These are phyloP conservation scores for Speleostelium caveatum DNA, from an alignment of 78 protist species.

Conservation along the genomic window DNA sequence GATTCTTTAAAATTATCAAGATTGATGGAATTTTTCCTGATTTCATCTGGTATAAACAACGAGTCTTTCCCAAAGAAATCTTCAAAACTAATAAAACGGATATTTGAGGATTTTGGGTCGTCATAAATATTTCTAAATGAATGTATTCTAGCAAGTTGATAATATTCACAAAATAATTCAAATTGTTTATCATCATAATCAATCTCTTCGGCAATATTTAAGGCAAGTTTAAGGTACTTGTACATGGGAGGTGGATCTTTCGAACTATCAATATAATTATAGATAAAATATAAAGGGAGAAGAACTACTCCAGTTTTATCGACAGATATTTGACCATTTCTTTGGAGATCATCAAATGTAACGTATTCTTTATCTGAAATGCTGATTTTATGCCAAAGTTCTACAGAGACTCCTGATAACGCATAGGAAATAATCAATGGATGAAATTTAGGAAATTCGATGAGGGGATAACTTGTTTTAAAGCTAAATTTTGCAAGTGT, in stretches of 20 bases:
- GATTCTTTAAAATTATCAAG: not conserved
- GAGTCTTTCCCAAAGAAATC: not conserved
- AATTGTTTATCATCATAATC: not conserved
- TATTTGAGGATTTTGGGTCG: too few species aligned
- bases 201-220: not conserved
- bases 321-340: not conserved
- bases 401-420: not conserved
- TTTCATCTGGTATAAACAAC: not conserved
- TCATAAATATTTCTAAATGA: too few species aligned
- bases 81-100: too few species aligned
- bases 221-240: not conserved
- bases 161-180: not conserved
- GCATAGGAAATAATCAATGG: not conserved
- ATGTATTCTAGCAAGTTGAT: not conserved
- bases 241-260: too few species aligned
- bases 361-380: not conserved
- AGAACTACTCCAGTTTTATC: not conserved
- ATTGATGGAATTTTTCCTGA: not conserved
- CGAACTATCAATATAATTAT: not conserved
- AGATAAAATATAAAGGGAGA: not conserved
- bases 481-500: not conserved
- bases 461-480: not conserved
- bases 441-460: not conserved
- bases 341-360: not conserved
- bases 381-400: not conserved